Evolutionary conservation across 345 rosid species (phyloP).

Genomic region (Rhodamnia argentea): DNA sequence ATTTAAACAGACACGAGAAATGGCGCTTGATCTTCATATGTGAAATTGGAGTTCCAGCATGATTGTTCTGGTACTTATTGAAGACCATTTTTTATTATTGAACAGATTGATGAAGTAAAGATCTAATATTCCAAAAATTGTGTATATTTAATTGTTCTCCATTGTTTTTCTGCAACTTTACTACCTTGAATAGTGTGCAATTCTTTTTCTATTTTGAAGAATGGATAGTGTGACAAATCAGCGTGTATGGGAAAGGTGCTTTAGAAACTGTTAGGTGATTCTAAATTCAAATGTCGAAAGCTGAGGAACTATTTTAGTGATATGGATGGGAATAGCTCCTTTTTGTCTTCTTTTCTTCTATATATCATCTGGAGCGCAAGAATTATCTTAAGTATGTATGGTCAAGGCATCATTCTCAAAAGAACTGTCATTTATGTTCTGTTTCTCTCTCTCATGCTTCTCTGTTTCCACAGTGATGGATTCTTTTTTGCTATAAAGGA

Average conservation of each 20-base stretch:
- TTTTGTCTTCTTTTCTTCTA: not conserved
- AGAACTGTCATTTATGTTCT: not conserved
- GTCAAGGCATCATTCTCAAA: not conserved
- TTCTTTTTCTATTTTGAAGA: not conserved
- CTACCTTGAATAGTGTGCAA: not conserved
- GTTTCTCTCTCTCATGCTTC: not conserved
- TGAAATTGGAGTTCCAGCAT: not conserved
- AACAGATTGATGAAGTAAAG: not conserved
- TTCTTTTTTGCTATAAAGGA: constrained; percentile 81
- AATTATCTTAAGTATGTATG: not conserved
- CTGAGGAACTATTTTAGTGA: not conserved
- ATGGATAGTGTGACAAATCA: not conserved
- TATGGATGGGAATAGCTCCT: not conserved
- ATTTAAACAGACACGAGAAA: no score
- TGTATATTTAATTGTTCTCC: not conserved
- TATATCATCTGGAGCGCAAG: not conserved
- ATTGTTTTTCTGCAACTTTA: not conserved
- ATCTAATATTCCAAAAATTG: not conserved
- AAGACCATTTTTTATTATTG: not conserved
- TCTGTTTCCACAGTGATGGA: constrained; percentile 41
- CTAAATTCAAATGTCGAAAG: not conserved
- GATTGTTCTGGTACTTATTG: not conserved
- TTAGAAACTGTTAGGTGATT: not conserved
- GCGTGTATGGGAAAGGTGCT: not conserved
- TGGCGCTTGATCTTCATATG: no score